Evolutionary conservation across 2,329 filamentous ascomycete genomes (phyloP), one percentile per base, ranked within the genome.

Genomic region (Ophiostoma sp.): DNA sequence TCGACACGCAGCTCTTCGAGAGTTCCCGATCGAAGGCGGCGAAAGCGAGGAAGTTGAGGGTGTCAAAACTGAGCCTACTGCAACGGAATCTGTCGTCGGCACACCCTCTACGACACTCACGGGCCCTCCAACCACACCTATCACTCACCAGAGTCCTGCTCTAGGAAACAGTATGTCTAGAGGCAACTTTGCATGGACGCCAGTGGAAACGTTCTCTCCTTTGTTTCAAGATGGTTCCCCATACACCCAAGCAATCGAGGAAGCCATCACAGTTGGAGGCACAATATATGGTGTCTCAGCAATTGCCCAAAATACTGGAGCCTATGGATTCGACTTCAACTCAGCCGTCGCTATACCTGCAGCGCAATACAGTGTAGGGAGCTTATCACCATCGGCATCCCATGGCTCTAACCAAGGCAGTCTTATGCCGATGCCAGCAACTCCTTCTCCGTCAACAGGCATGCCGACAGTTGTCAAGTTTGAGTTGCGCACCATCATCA

Each of bases 401-500:
- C 7, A 7, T n/a, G 15, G 39, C 17, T 12, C 19, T 33, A 28
- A 22, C 22, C 61, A 28, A 15, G 22, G 11, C 2, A 19, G 31
- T 19, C 5, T 22, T 2, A 19, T 66, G 3, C 61, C 61, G 7
- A 5, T 36, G n/a, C 19, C 31, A n/a, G 50, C 59, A 28, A n/a
- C 9, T 2, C 17, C 68, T 0, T 25, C 45, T 4, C 3, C 36
- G 28, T 42, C 39, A 15, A 17, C 36, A 3, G 25, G 33, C 12
- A 19, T 52, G 6, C 71, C 70, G 5, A 69, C 50, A 9, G 12
- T 70, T 6, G 66, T 76, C 39, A 74, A 70, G 22, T 72, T 70
- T 9, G 76, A 76, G 57, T 69, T 74, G 22, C 76, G 59, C 4
- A 31, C 45, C 0, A 48, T 76, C 12, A 42, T 77, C 19, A 72